Evolutionary conservation across 2,329 filamentous ascomycete genomes (phyloP).

Genomic region (Diaporthe sp.): DNA sequence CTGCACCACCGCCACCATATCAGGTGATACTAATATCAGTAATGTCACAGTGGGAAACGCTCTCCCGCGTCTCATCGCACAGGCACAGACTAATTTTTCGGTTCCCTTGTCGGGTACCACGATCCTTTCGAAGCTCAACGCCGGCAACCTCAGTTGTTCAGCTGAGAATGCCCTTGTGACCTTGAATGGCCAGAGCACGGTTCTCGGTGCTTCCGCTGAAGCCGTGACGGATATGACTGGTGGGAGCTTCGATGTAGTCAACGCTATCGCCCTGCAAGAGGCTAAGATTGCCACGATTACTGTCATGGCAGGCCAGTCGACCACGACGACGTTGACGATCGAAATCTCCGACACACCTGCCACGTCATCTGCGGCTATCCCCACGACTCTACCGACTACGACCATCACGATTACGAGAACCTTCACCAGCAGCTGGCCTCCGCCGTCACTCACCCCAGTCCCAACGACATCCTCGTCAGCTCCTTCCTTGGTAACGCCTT

Average conservation of each 20-base stretch:
- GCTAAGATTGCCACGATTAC: constrained; percentile 51
- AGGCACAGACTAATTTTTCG: constrained; percentile 77
- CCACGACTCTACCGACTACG: constrained; percentile 41
- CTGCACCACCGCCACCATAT: constrained; percentile 66
- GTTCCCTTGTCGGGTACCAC: constrained; percentile 79
- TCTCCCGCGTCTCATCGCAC: constrained; percentile 80
- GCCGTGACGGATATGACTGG: constrained; percentile 45
- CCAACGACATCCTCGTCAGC: constrained; percentile 47
- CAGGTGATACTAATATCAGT: constrained; percentile 55
- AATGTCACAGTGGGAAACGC: constrained; percentile 87
- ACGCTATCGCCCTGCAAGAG: constrained; percentile 44
- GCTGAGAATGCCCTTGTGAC: constrained; percentile 90
- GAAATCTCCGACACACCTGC: constrained; percentile 41
- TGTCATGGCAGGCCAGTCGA: constrained; percentile 47
- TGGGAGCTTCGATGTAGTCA: constrained; percentile 38
- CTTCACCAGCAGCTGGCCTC: constrained; percentile 42
- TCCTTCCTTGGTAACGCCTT: constrained; percentile 35
- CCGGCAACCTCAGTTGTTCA: constrained; percentile 81
- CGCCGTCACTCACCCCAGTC: constrained; percentile 43
- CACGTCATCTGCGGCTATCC: constrained; percentile 33
- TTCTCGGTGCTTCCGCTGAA: constrained; percentile 49
- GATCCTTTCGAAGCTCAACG: constrained; percentile 83
- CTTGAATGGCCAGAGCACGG: constrained; percentile 73
- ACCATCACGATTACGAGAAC: constrained; percentile 49
- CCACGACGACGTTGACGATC: constrained; percentile 52